phyloP scores from a whole-genome alignment of 208 protist species.

The Angomonas desouzai region DNA sequence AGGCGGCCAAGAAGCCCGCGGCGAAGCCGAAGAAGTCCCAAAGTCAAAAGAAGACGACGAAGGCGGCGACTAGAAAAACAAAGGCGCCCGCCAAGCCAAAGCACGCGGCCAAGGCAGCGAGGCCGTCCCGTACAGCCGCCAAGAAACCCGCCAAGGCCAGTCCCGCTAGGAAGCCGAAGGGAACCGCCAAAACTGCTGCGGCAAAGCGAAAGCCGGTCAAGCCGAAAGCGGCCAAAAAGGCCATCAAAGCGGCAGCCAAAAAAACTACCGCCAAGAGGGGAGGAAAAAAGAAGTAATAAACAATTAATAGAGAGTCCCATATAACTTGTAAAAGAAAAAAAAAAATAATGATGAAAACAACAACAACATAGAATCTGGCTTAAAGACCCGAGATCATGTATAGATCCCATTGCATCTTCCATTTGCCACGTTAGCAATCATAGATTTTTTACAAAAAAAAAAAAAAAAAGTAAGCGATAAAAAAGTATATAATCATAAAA shows the following conservation, averaged over 20 bases:
- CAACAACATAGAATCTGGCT: neutral
- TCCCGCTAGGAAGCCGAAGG: conserved; percentile 17
- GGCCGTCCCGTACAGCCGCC: neutral
- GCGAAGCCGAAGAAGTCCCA: conserved; percentile 11
- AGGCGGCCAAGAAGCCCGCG: conserved; percentile 14
- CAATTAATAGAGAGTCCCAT: no score
- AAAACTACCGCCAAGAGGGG: conserved; percentile 22
- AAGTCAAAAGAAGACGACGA: conserved; percentile 11
- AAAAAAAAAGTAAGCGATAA: conserved; percentile 7
- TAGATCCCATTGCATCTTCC: no score
- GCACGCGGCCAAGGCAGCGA: conserved; percentile 8
- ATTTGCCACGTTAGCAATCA: neutral
- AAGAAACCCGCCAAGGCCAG: conserved; percentile 27
- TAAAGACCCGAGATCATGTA: no score
- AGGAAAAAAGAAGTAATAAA: conserved; percentile 37
- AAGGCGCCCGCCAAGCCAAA: conserved; percentile 12
- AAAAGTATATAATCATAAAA: no score
- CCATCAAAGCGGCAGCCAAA: conserved; percentile 32
- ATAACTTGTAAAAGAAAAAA: conserved; percentile 7
- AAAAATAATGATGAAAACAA: neutral
- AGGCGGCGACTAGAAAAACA: conserved; percentile 1
- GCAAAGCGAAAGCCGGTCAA: conserved; percentile 18
- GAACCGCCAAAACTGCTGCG: conserved; percentile 1
- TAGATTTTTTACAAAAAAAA: neutral
- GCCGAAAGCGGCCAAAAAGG: conserved; percentile 25